Evolutionary conservation across 805 yeast species (phyloP).

Genomic region (Vanderwaltozyma polyspora): DNA sequence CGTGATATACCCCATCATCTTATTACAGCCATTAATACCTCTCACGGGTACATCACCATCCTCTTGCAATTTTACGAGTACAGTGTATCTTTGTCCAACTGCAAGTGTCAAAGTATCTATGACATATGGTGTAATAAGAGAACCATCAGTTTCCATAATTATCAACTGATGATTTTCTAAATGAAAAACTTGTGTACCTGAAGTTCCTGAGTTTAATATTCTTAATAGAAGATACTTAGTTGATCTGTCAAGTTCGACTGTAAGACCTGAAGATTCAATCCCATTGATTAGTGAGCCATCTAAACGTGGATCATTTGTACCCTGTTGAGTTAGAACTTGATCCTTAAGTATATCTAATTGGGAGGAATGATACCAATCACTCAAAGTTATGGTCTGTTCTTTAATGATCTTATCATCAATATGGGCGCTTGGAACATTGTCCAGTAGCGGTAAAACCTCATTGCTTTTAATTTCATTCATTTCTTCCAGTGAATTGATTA

Average conservation of each 20-base stretch:
- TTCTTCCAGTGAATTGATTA: slow-evolving; percentile 3
- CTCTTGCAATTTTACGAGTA: slow-evolving; percentile 41
- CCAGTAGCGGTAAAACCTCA: not conserved
- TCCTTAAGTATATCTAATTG: slow-evolving; percentile 30
- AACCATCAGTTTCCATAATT: slow-evolving; percentile 51
- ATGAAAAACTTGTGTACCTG: slow-evolving; percentile 44
- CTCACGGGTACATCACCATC: slow-evolving; percentile 17
- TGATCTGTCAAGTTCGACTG: slow-evolving; percentile 31
- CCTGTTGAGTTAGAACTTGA: slow-evolving; percentile 10
- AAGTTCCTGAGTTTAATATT: slow-evolving; percentile 45
- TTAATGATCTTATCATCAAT: not conserved
- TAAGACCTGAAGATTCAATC: slow-evolving; percentile 5
- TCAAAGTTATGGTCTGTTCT: slow-evolving; percentile 29
- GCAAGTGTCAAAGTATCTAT: slow-evolving; percentile 42
- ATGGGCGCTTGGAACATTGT: not conserved
- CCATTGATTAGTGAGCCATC: slow-evolving; percentile 21
- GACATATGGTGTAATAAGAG: slow-evolving; percentile 38
- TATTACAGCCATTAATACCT: slow-evolving; percentile 42
- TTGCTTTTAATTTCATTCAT: not conserved
- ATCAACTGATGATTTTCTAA: slow-evolving; percentile 43
- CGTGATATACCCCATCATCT: slow-evolving; percentile 38
- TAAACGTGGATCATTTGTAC: slow-evolving; percentile 21
- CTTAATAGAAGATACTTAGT: slow-evolving; percentile 37
- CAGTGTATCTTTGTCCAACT: slow-evolving; percentile 70
- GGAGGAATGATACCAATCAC: slow-evolving; percentile 51